Conservation (phyloP, 257 asterid genomes). For the Verbena officinalis region DNA sequence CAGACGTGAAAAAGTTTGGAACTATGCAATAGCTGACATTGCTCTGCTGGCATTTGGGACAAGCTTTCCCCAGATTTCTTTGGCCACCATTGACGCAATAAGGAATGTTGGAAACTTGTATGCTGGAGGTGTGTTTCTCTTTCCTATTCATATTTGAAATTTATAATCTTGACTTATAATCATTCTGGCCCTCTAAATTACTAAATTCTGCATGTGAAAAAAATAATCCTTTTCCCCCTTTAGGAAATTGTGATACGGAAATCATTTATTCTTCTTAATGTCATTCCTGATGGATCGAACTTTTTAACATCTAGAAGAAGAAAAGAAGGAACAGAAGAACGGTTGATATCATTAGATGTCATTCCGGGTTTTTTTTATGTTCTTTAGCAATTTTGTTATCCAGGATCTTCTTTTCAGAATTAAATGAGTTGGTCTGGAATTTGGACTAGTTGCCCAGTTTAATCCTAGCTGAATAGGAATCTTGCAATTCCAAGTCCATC, state of each 20-base stretch:
- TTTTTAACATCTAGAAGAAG: neutral
- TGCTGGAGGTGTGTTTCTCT: slow-evolving; percentile 79
- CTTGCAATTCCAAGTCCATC: neutral
- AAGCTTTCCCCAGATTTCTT: slow-evolving; percentile 94
- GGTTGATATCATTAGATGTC: neutral
- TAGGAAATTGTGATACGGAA: neutral
- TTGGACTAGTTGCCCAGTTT: too few relatives aligned
- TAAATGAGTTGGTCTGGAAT: too few relatives aligned
- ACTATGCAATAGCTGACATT: slow-evolving; percentile 87
- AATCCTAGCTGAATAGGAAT: too few relatives aligned
- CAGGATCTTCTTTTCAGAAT: too few relatives aligned
- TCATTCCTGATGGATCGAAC: slow-evolving; percentile 1
- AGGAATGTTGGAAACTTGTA: slow-evolving; percentile 71
- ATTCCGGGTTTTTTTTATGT: neutral
- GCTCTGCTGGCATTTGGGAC: slow-evolving; percentile 92
- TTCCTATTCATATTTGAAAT: neutral
- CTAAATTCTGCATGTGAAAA: neutral
- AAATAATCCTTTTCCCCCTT: neutral
- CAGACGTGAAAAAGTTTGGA: slow-evolving; percentile 77
- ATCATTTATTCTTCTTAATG: neutral
- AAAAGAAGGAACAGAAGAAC: neutral
- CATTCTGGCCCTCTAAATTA: neutral
- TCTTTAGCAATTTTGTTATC: neutral
- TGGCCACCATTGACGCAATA: slow-evolving; percentile 93
- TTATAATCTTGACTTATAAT: neutral